These are phyloP conservation scores for Exophiala calicioides DNA, from an alignment of 2,329 filamentous ascomycete species.

Conservation along the genomic window DNA sequence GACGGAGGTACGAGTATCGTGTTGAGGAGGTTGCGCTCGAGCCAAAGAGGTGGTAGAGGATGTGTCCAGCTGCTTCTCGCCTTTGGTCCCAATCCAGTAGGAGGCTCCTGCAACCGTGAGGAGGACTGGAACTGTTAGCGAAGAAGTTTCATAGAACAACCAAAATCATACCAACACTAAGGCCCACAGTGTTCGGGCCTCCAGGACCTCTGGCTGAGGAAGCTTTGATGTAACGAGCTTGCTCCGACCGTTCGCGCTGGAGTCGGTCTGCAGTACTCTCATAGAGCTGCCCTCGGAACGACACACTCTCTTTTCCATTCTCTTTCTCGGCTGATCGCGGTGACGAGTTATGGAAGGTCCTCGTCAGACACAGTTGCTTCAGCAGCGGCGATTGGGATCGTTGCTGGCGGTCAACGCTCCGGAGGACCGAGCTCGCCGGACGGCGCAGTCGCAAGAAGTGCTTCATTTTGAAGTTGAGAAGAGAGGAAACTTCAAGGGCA, in stretches of 20 bases:
- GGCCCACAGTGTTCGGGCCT: slow-evolving; percentile 22
- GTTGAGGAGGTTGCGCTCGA: slow-evolving; percentile 50
- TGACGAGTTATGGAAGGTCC: slow-evolving; percentile 21
- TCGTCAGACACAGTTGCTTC: slow-evolving; percentile 1
- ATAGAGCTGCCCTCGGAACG: slow-evolving; percentile 62
- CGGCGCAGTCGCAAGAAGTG: slow-evolving; percentile 12
- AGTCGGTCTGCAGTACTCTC: slow-evolving; percentile 62
- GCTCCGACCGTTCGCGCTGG: slow-evolving; percentile 54
- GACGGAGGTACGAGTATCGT: slow-evolving; percentile 58
- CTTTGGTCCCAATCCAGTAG: slow-evolving; percentile 57
- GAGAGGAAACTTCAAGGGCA: background rate
- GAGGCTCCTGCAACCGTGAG: slow-evolving; percentile 53
- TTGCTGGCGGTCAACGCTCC: slow-evolving; percentile 11
- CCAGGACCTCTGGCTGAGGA: slow-evolving; percentile 5
- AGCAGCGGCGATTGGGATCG: background rate
- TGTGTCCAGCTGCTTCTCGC: slow-evolving; percentile 48
- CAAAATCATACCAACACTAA: slow-evolving; percentile 36
- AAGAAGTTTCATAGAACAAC: slow-evolving; percentile 9
- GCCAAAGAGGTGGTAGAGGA: slow-evolving; percentile 61
- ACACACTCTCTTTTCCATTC: slow-evolving; percentile 13
- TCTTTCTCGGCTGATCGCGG: slow-evolving; percentile 10
- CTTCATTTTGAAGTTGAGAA: slow-evolving; percentile 9
- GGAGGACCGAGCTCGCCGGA: slow-evolving; percentile 13
- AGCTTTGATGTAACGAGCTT: slow-evolving; percentile 35
- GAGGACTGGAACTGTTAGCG: slow-evolving; percentile 45